A percentile compares a stretch with the other conserved stretches of the same genome.
These are phyloP conservation scores for Penicillium hesseltinei DNA, from an alignment of 2,329 filamentous ascomycete species.

Conservation along the genomic window DNA sequence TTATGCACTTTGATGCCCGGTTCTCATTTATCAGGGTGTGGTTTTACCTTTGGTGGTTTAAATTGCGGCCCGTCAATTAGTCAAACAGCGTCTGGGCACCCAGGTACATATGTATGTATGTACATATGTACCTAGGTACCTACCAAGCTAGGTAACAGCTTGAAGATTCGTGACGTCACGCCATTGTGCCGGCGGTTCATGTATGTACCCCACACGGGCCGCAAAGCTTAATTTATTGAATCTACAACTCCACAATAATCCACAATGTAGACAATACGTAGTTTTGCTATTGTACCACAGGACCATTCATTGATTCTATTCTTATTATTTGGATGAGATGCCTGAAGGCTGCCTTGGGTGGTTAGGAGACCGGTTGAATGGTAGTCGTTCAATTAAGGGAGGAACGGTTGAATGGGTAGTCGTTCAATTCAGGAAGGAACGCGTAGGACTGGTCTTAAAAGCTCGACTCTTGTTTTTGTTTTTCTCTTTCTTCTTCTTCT, in stretches of 20 bases:
- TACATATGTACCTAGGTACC: too few species aligned
- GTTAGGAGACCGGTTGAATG: neutral
- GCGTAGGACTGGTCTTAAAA: neutral
- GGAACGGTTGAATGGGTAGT: neutral
- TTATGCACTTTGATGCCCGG: too few species aligned
- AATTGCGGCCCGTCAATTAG: too few species aligned
- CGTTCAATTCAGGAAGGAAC: neutral
- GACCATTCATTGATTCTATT: neutral
- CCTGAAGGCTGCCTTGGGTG: neutral
- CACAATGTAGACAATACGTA: neutral
- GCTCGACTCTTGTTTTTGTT: neutral
- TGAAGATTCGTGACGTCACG: neutral
- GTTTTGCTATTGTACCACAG: neutral
- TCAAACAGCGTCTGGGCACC: too few species aligned
- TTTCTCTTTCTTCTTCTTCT: neutral
- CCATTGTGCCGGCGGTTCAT: neutral
- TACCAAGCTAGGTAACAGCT: too few species aligned
- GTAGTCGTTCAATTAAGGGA: neutral
- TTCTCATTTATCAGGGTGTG: too few species aligned
- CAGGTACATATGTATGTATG: too few species aligned
- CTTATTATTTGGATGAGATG: neutral
- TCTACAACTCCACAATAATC: neutral
- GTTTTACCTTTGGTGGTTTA: too few species aligned
- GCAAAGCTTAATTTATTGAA: constrained; percentile 8
- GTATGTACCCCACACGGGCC: constrained; percentile 6